Percentiles rank a stretch among this genome's conserved stretches.
These are phyloP conservation scores for Neurospora sp. DNA, from an alignment of 495 filamentous ascomycete species.

Conservation along the genomic window DNA sequence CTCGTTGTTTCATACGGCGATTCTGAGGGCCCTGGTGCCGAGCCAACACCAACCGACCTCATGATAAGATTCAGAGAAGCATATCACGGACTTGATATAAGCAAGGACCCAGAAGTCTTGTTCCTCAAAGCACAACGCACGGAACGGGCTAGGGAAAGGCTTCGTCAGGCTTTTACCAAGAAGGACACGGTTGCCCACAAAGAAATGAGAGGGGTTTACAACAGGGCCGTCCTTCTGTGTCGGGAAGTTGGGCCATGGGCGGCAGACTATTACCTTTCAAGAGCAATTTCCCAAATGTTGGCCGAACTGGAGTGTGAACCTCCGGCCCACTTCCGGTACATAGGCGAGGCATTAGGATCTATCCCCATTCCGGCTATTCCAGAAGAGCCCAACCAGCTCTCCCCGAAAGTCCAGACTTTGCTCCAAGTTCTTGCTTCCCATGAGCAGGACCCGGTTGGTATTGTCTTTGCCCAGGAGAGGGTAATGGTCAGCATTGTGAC, in stretches of 20 bases:
- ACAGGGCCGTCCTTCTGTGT: conserved; percentile 40
- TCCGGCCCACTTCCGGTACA: conserved; percentile 34
- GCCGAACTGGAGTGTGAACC: conserved; percentile 12
- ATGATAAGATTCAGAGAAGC: conserved; percentile 28
- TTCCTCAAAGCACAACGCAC: conserved; percentile 31
- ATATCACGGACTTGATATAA: conserved; percentile 45
- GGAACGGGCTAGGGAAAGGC: conserved; percentile 22
- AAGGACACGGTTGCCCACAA: conserved; percentile 53
- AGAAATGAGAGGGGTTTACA: conserved; percentile 51
- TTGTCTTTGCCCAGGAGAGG: conserved; percentile 72
- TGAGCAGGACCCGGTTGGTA: conserved; percentile 45
- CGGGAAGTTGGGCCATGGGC: conserved; percentile 65
- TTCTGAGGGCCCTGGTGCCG: neutral
- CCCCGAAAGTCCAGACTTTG: conserved; percentile 45
- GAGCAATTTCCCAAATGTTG: conserved; percentile 42
- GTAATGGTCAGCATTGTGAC: conserved; percentile 58
- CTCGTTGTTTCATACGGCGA: conserved; percentile 38
- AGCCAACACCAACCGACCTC: conserved; percentile 10
- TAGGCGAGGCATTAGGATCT: conserved; percentile 40
- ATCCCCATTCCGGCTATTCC: conserved; percentile 28
- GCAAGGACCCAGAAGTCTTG: conserved; percentile 61
- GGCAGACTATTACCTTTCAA: conserved; percentile 57
- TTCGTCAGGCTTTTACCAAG: conserved; percentile 37
- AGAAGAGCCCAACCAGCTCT: conserved; percentile 23
- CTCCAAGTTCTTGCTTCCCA: conserved; percentile 40